Conservation (phyloP, 73 alveolate species). For the Paramecium sonneborni region DNA sequence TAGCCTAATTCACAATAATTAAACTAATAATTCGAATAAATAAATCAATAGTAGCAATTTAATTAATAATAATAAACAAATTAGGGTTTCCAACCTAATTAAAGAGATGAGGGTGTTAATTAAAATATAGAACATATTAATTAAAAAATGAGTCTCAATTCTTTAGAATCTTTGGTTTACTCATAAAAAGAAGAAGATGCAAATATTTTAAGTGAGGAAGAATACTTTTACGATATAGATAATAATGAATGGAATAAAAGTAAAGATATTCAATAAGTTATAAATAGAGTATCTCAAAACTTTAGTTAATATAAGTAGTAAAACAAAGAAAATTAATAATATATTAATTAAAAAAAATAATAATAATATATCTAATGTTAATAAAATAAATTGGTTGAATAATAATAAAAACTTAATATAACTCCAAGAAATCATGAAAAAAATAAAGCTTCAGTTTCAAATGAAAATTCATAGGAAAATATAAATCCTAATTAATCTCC, state of each 20-base stretch:
- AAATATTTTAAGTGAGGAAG: not conserved
- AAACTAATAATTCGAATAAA: too few relatives aligned
- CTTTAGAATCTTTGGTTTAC: too few relatives aligned
- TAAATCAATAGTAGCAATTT: too few relatives aligned
- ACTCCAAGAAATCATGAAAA: not conserved
- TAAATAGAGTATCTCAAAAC: not conserved
- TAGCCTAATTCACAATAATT: not conserved
- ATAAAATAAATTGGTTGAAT: not conserved
- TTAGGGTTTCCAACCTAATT: too few relatives aligned
- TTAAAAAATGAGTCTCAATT: too few relatives aligned
- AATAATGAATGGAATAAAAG: not conserved
- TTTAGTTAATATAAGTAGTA: not conserved
- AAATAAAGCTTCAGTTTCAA: not conserved
- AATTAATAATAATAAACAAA: not conserved
- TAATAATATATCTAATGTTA: not conserved
- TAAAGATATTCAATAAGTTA: too few relatives aligned
- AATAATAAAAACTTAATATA: not conserved
- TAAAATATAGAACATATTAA: too few relatives aligned
- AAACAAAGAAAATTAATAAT: not conserved
- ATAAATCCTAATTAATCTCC: not conserved
- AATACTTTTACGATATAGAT: not conserved
- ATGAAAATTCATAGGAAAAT: not conserved
- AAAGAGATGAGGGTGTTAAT: too few relatives aligned
- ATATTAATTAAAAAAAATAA: not conserved
- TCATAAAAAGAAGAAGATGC: too few relatives aligned